Evolutionary conservation across 176 grass and related monocot species (phyloP).

Genomic region (Coix lacrymajobi): DNA sequence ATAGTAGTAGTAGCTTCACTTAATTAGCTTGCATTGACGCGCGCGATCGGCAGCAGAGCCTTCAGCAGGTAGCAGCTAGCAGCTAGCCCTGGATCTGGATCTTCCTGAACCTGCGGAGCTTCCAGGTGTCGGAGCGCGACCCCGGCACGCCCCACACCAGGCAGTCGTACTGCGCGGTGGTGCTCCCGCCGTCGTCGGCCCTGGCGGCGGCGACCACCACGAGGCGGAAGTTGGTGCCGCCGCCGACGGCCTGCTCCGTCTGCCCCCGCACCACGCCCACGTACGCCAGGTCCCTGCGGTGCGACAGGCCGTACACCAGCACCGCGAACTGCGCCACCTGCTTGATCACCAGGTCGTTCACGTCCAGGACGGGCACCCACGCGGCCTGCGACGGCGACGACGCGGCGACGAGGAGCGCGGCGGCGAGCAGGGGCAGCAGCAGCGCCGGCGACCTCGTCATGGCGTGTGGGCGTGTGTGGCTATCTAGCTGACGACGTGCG

Average conservation of each 20-base stretch:
- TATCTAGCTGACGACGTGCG: too few species aligned
- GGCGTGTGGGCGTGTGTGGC: too few species aligned
- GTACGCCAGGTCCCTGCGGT: neutral
- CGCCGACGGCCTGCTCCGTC: constrained; percentile 29
- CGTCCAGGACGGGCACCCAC: neutral
- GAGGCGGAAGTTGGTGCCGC: constrained; percentile 36
- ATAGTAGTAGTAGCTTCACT: too few species aligned
- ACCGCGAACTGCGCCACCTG: constrained; percentile 38
- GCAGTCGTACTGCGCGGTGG: constrained; percentile 21
- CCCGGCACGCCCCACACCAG: constrained; percentile 32
- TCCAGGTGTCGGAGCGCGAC: constrained; percentile 25
- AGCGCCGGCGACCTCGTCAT: neutral
- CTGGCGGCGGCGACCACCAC: neutral
- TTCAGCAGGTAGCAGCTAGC: too few species aligned
- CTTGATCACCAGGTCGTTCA: neutral
- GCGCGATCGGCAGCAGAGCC: too few species aligned
- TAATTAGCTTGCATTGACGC: too few species aligned
- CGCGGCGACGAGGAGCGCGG: neutral
- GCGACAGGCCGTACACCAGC: constrained; percentile 24
- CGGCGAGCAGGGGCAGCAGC: neutral
- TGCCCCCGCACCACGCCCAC: neutral
- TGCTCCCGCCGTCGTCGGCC: neutral
- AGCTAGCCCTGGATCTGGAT: neutral
- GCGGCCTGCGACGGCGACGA: neutral
- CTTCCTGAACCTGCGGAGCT: constrained; percentile 26